Conservation (phyloP, 108 stramenopile genomes). For the Seminavis robusta region DNA sequence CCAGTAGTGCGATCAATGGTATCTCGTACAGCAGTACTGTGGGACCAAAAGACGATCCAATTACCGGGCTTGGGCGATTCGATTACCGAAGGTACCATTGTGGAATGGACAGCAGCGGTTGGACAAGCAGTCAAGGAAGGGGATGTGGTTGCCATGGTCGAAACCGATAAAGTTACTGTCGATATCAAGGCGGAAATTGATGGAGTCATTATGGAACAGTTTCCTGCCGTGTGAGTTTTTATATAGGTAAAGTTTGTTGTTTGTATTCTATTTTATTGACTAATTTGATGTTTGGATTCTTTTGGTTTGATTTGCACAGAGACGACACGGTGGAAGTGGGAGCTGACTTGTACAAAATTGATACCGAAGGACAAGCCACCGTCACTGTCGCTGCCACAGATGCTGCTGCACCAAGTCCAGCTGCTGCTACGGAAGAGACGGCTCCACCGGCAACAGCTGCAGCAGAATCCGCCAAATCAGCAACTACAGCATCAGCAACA, state of each 20-base stretch:
- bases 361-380: conserved; percentile 61
- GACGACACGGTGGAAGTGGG: conserved; percentile 87
- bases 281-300: not conserved
- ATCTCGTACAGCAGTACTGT: conserved; percentile 25
- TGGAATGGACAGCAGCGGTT: conserved; percentile 74
- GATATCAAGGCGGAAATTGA: conserved; percentile 85
- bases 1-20: too few relatives aligned
- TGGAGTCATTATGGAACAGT: conserved; percentile 73
- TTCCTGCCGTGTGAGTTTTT: conserved; percentile 61
- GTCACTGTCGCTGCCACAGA: conserved; percentile 19
- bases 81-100: conserved; percentile 85
- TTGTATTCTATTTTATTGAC: conserved; percentile 1
- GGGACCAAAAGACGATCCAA: conserved; percentile 56
- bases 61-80: conserved; percentile 85
- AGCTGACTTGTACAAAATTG: conserved; percentile 67
- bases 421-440: conserved; percentile 10
- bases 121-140: conserved; percentile 75
- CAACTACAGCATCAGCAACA: conserved; percentile 4
- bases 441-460: conserved; percentile 13
- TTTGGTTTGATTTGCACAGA: conserved; percentile 15
- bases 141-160: conserved; percentile 85
- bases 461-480: conserved; percentile 5
- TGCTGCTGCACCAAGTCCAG: conserved; percentile 4
- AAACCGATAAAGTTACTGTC: conserved; percentile 92
- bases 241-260: not conserved